Evolutionary conservation across 176 grass and related monocot species (phyloP).

Genomic region (Puccinellia tenuiflora): DNA sequence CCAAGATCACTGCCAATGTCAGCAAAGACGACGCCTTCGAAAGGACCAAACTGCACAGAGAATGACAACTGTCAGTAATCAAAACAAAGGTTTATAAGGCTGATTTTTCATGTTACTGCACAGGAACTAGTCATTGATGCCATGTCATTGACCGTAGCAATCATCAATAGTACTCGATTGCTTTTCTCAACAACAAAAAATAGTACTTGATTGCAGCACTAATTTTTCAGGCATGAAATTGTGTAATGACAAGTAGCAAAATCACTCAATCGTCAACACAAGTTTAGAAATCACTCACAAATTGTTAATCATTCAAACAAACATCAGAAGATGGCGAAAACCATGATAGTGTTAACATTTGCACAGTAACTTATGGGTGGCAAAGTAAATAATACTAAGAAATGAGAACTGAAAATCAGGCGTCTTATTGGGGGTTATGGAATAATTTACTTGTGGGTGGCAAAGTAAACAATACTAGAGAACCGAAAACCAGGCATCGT

Average conservation of each 20-base stretch:
- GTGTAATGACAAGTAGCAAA: neutral
- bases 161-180: neutral
- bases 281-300: too few relatives aligned
- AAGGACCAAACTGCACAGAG: constrained; percentile 60
- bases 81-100: constrained; percentile 10
- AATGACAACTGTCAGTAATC: neutral
- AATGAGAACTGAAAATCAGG: neutral
- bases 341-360: too few relatives aligned
- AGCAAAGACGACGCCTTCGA: constrained; percentile 86
- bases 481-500: neutral
- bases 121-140: neutral
- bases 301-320: too few relatives aligned
- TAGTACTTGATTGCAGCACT: neutral
- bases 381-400: neutral
- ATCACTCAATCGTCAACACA: neutral
- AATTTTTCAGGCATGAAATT: neutral
- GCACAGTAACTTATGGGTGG: neutral
- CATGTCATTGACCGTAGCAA: neutral
- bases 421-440: neutral
- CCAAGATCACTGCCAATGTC: constrained; percentile 93
- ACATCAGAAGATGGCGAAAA: too few relatives aligned
- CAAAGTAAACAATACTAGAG: neutral
- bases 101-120: neutral
- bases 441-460: neutral
- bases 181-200: too few relatives aligned